Evolutionary conservation across 305 asterid species (phyloP).

Genomic region (Ilex paraguariensis): DNA sequence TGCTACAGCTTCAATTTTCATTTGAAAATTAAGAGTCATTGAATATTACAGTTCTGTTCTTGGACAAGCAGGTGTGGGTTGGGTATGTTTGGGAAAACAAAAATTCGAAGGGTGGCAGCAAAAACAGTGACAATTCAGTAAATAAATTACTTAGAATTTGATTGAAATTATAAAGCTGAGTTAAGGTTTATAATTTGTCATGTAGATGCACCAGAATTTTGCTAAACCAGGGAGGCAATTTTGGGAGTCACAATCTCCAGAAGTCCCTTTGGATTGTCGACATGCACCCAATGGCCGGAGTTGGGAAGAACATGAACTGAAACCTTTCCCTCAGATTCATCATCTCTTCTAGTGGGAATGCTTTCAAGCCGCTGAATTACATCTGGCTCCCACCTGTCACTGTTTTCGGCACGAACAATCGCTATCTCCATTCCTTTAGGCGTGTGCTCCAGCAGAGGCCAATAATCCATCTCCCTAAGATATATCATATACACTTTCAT

Average conservation of each 20-base stretch:
- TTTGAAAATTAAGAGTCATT: no score
- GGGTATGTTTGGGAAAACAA: no score
- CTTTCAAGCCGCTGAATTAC: constrained; percentile 46
- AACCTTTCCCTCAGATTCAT: constrained; percentile 51
- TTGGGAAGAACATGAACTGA: constrained; percentile 64
- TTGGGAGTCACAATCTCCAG: constrained; percentile 72
- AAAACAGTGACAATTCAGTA: no score
- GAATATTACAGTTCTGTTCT: no score
- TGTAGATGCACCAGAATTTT: neutral
- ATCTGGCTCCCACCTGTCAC: constrained; percentile 76
- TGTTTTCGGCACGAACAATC: constrained; percentile 72
- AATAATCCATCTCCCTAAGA: constrained; percentile 67
- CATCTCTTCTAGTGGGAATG: constrained; percentile 28
- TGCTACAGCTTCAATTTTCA: no score
- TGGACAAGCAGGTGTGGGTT: no score
- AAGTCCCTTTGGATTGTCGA: constrained; percentile 94
- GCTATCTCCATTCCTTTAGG: constrained; percentile 66
- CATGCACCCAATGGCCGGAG: constrained; percentile 98
- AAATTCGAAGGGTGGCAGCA: no score
- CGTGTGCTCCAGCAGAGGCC: constrained; percentile 61
- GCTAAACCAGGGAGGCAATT: constrained; percentile 50
- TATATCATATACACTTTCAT: constrained; percentile 3
- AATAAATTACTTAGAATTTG: no score
- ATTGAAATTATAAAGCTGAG: no score
- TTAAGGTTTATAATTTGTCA: no score